Conservation (phyloP, 148 eudicot species). For the Oxyria digyna region DNA sequence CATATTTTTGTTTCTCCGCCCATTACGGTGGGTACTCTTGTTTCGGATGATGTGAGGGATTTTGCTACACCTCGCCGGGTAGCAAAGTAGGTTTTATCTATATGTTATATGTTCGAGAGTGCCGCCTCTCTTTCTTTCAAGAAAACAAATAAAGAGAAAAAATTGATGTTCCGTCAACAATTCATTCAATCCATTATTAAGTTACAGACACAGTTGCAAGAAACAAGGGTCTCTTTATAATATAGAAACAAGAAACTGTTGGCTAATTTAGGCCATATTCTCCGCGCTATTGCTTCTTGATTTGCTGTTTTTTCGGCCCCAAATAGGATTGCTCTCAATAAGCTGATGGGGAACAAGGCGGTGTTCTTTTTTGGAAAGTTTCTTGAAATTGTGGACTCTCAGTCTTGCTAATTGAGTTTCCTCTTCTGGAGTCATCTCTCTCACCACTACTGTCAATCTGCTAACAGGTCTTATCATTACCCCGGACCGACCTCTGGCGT, state of each 20-base stretch:
- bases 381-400: conserved; percentile 57
- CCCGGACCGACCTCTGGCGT: conserved; percentile 62
- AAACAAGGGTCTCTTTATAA: neutral
- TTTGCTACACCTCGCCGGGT: too few relatives aligned
- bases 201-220: neutral
- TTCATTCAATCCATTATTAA: too few relatives aligned
- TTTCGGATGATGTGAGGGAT: too few relatives aligned
- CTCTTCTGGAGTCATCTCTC: conserved; percentile 75
- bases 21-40: too few relatives aligned
- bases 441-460: conserved; percentile 77
- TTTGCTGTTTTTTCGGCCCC: conserved; percentile 65
- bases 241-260: neutral
- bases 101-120: too few relatives aligned
- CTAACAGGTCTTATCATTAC: conserved; percentile 60
- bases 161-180: too few relatives aligned
- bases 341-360: conserved; percentile 75
- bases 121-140: too few relatives aligned
- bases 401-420: conserved; percentile 75
- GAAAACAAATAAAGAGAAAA: too few relatives aligned
- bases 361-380: conserved; percentile 59
- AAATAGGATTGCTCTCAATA: conserved; percentile 73
- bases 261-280: conserved; percentile 22
- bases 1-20: too few relatives aligned
- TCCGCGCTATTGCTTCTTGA: conserved; percentile 12
- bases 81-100: too few relatives aligned